Evolutionary conservation across 2,329 filamentous ascomycete species (phyloP), one percentile per base, ranked within the genome.

Genomic region (Aspergillus carbonarius): DNA sequence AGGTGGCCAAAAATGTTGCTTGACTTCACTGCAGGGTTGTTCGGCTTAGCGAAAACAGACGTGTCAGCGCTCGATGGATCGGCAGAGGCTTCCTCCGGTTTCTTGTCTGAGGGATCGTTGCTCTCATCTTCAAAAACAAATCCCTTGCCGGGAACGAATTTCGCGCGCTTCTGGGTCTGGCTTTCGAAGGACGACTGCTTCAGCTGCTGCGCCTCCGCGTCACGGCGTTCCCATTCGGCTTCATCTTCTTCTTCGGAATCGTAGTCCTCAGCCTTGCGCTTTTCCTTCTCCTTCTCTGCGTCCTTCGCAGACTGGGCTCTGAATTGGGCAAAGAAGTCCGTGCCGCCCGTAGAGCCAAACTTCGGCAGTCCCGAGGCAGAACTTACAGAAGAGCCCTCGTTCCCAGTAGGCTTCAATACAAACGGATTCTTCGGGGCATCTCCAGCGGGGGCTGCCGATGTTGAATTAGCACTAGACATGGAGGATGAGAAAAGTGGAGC

Each of bases 211-310:
- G 78, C 69, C 63, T 79, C 78, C 40, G 74, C 74, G 63, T 82
- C 72, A 57, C 73, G 71, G 55, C 76, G 75, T 57, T 81, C 77
- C 77, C 79, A 83, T 48, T 79, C 74, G 27, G 72, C 79, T 61
- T 80, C 77, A 44, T 82, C 78, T 42, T 82, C 80, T 55, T 82
- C 79, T 13, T 82, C 81, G 7, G 80, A 81, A 61, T 83, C 80
- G 59, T 79, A 82, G 20, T 82, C 79, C 52, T 81, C 79, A 3
- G 74, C 78, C 67, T 81, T 82, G 51, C 79, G 77, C 67, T 80
- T 80, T 55, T 73, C 75, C 57, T 77, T 79, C 47, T 78, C 78
- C 48, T 77, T 74, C 46, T 78, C 76, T 49, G 75, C 74, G 32
- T 71, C 69, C 52, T 76, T 71, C 18, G 76, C 73, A 5, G 79